Base-by-base conservation (phyloP, 2,329 filamentous ascomycete genomes). In the Pseudogymnoascus sp. region DNA sequence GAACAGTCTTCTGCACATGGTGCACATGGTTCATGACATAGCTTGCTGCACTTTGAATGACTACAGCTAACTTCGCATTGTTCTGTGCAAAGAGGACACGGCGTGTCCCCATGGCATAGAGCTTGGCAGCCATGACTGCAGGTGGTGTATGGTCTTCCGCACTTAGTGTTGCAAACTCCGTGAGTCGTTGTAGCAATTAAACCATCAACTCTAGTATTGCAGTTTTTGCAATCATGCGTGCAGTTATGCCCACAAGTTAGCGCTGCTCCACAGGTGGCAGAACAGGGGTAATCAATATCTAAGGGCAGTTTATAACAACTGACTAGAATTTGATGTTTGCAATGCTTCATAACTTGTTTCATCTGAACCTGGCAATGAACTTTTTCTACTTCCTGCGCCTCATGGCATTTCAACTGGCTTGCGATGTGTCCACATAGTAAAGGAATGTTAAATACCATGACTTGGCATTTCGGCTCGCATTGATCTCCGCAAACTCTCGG, bases 221-320 rank as follows among this genome's bases (percentile, higher is more conserved):
- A 90, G 0, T 64, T 60, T 6, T 63, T 70, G 67, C 86, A 89
- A 6, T 35, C 38, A 2, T 72, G 74, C 4, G 67, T 74, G 69
- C 86, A 89, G 0, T 61, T 61, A 67, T 89, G 86, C 0, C 87
- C 85, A 66, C 87, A 90, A 0, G 70, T 28, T 0, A 84, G 74
- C 0, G 68, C 41, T 0, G 65, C 64, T 0, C 70, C 73, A 65
- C 87, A 90, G 1, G 64, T 58, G 1, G 70, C 72, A 0, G 54
- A 60, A 67, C 87, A 91, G 1, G 41, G 63, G 67, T 79, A 87
- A 0, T 57, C 22, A 0, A 68, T 25, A 0, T 63, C 47, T 0
- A 66, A 63, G 4, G 65, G 65, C 18, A 86, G 76, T 58, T 86
- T 74, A 2, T 72, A 67, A 67, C 87, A 90, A 5, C 70, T 65